Base-by-base conservation (phyloP, 1,139 yeast genomes). In the Geotrichum histeridarum region DNA sequence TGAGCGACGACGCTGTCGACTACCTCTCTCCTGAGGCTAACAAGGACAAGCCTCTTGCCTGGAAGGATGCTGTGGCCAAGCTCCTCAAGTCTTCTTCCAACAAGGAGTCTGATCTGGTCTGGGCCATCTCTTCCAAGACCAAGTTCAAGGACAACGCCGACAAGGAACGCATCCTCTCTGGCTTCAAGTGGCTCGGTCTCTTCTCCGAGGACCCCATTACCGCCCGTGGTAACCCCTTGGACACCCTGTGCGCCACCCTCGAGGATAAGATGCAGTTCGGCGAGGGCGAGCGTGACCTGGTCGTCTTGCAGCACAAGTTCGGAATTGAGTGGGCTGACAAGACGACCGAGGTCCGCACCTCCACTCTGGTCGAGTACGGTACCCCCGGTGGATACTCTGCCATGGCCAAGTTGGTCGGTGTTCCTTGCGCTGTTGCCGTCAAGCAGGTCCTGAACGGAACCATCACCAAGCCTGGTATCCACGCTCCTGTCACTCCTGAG, bases 401-500 rank as follows among this genome's bases (percentile, higher is more conserved):
- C 50, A 93, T 93, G 99, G 99, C 99, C 64, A 91, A 93, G 72
- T 80, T 89, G 64, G 99, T 93, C 57, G 99, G 99, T 77, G 94
- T 90, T 63, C 99, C 99, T 63, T 93, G 96, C 75, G 97, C 97
- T 57, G 95, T 93, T 71, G 99, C 98, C 42, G 79, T 86, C 60
- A 83, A 83, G 76, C 86, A 87, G 73, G 87, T 93, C 62, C 80
- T 93, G 67, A 81, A 86, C 63, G 96, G 96, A 60, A 82, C 85
- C 60, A 85, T 89, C 69, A 77, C 78, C 67, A 78, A 77, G 60
- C 85, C 89, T 51, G 99, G 99, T 64, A 79, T 93, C 69, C 79
- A 85, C 65, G 98, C 98, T 55, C 99, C 99, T 68, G 87, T 88
- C 81, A 77, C 89, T 61, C 86, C 95, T 60, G 93, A 88, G 70